Conservation (phyloP, 2,329 filamentous ascomycete genomes). For the Botryotinia calthae region DNA sequence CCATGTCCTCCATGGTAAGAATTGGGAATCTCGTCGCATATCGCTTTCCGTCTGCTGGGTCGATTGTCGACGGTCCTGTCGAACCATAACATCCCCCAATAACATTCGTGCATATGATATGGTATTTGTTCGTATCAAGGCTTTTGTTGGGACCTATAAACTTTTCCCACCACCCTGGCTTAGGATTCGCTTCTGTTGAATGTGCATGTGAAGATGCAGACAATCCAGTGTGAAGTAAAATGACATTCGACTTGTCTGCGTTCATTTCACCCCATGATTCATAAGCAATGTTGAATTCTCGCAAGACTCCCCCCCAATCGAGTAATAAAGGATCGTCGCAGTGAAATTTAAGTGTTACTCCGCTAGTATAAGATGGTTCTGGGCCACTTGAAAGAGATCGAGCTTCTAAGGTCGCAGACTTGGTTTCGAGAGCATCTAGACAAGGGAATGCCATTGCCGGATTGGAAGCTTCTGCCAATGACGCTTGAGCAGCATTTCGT, state of each 20-base stretch:
- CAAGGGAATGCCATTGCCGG: constrained; percentile 88
- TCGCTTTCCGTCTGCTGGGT: constrained; percentile 80
- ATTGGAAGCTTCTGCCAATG: constrained; percentile 57
- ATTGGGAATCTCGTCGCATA: constrained; percentile 97
- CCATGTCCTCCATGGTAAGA: constrained; percentile 96
- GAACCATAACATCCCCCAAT: constrained; percentile 94
- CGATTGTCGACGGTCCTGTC: constrained; percentile 80
- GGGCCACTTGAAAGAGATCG: constrained; percentile 72
- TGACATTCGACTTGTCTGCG: constrained; percentile 77
- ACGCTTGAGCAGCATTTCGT: constrained; percentile 26
- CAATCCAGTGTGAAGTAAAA: constrained; percentile 88
- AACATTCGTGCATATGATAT: constrained; percentile 94
- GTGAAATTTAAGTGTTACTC: constrained; percentile 75
- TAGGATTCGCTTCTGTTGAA: constrained; percentile 80
- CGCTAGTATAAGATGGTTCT: constrained; percentile 91
- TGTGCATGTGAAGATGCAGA: constrained; percentile 97
- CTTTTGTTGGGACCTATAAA: constrained; percentile 88
- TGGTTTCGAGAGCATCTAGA: constrained; percentile 77
- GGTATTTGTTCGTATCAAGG: constrained; percentile 87
- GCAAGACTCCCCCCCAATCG: constrained; percentile 93
- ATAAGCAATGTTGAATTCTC: constrained; percentile 86
- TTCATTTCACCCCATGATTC: constrained; percentile 89
- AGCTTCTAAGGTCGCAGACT: constrained; percentile 70
- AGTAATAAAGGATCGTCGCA: constrained; percentile 73
- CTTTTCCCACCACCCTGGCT: constrained; percentile 97